Conservation (phyloP, 768 basidiomycete species). For the Lactarius indigo region DNA sequence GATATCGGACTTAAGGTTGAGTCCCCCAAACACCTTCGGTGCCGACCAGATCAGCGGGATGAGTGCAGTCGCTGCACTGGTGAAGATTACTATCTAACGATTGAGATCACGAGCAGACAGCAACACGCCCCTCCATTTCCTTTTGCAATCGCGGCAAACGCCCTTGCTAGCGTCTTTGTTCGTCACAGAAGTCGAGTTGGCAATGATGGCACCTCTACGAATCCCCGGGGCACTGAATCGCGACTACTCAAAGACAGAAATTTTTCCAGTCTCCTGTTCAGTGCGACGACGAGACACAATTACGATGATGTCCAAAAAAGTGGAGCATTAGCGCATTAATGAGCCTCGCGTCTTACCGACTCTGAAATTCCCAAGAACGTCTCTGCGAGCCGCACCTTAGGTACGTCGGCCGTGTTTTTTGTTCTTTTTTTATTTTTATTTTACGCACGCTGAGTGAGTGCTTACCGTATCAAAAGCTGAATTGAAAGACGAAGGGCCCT, state of each 20-base stretch:
- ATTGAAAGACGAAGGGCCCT: conserved; percentile 36
- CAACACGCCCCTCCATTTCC: no score
- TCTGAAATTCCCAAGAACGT: conserved; percentile 60
- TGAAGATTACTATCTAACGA: no score
- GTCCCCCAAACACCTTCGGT: no score
- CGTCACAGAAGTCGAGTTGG: no score
- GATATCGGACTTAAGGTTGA: no score
- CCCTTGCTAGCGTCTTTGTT: no score
- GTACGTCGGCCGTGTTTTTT: background rate
- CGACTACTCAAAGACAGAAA: background rate
- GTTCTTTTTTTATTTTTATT: no score
- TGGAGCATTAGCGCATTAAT: conserved; percentile 33
- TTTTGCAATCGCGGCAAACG: no score
- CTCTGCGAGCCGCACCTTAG: conserved; percentile 49
- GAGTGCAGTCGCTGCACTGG: no score
- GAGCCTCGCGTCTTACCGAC: conserved; percentile 52
- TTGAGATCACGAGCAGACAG: no score
- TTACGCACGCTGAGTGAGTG: background rate
- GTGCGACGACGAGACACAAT: background rate
- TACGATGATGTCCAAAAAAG: background rate
- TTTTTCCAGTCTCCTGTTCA: background rate
- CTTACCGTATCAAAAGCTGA: conserved; percentile 34
- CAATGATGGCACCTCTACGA: background rate
- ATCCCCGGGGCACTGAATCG: background rate
- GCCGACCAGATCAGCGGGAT: no score